Base-by-base conservation (phyloP, 116 monocot species). In the Trichopus zeylanicus region DNA sequence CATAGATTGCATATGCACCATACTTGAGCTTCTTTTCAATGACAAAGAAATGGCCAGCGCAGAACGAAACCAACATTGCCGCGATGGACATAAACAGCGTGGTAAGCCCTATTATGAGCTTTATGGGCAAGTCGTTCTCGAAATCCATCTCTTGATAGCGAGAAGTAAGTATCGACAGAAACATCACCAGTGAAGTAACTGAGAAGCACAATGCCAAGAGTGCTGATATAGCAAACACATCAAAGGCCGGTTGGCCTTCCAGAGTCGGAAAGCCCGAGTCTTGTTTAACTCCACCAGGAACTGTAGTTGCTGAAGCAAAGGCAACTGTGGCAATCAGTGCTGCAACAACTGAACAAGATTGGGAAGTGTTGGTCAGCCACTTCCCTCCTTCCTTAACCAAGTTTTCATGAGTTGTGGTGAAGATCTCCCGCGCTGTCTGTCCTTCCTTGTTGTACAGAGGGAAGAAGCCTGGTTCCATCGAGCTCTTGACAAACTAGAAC, bases 141-240 rank as follows among this genome's bases (percentile, higher is more conserved):
- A 73, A 73, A 18, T 73, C 73, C 19, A 3, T 21, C 51, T 49
- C 67, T 33, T 61, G 56, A 47, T 67, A 67, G 12, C 67, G 74
- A 16, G 74, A 74, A 1, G 74, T 74, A 18, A 74, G 74, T 15
- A 74, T 62, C 23, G 67, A 21, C 11, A 74, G 67, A 56, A 74
- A 74, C 67, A 62, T 61, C 26, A 67, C 26, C 20, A 74, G 55
- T 11, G 74, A 61, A 34, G 74, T 74, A 1, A 67, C 48, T 2
- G 74, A 74, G 62, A 57, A 67, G 56, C 61, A 67, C 8, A 74
- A 29, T 0, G 74, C 74, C 7, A 74, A 55, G 4, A 67, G 56
- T 13, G 67, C 51, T 1, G 74, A 30, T 21, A 74, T 56, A 34
- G 67, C 74, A 18, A 74, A 67, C 12, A 62, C 3, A 13, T 26